Base-by-base conservation (phyloP, 1,284 basidiomycete species). In the Schizophyllum commune region DNA sequence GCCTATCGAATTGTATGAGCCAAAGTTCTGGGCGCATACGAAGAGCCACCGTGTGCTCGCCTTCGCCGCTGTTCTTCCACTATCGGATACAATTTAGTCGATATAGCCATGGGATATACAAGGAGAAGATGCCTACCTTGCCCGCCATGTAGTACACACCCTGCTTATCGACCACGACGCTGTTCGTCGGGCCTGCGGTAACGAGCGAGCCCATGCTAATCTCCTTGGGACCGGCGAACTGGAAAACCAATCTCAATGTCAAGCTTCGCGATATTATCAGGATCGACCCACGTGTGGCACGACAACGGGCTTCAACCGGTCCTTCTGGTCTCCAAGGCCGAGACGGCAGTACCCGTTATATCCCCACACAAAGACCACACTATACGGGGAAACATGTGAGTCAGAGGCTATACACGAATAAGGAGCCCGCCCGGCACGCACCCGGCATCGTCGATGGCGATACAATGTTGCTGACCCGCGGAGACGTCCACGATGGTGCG, bases 1-100 rank as follows among this genome's bases (percentile, higher is more conserved):
- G 15, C 89, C 88, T 90, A 60, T 33, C 11, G 56, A 60, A 59
- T 58, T 15, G 61, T 52, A 59, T 34, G 62, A 51, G 63, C 65
- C 59, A 32, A 33, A 60, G 19, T 34, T 39, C 57, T 5, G 51
- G 27, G 59, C 27, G 33, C 56, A 20, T 47, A 39, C 19, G 57
- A 32, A 57, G 76, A 67, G 27, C 27, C 27, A 27, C 5, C 27
- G 27, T 56, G n/a, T 13, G 66, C 70, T 32, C 58, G 83, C 94
- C 95, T 73, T 96, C 94, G 15, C 95, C 96, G 1, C 91, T 92
- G 62, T 87, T 89, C 74, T 96, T 97, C 91, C 92, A 97, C 84
- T 93, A 74, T 11, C 70, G 70, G 52, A 74, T 71, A 55, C 75
- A 68, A 57, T 47, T 55, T 65, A 64, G 58, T 19, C 22, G 54